Evolutionary conservation across 345 rosid genomes (phyloP), one percentile per base, ranked within the genome.

Genomic region (Corchorus olitorius): DNA sequence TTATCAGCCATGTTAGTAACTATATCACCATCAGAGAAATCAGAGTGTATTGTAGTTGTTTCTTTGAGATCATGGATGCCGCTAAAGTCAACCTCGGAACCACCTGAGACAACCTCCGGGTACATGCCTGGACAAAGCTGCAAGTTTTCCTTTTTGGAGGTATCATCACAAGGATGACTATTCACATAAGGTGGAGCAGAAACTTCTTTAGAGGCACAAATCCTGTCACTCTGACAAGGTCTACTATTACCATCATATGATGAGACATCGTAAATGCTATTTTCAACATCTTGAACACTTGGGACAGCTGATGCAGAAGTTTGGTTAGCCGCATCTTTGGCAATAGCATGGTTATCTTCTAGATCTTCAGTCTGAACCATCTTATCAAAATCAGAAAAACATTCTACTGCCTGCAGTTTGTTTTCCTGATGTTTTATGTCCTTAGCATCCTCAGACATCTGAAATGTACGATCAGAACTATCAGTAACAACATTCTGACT

Each of bases 391-490:
- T 7, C 58, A 49, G 58, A 68, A 33, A 49, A 41, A 49, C 22
- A 49, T 68, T 27, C 72, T 22, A 68, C 55, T n/a, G 27, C 35
- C 41, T 49, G 41, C 7, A 68, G 15, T 49, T 68, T 7, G 49
- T 68, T 68, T 33, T 15, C 56, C 14, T 49, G 41, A 49, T 49
- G 72, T 41, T 68, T 68, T 19, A 4, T 49, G 43, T 68, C 46
- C n/a, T 52, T 70, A 5, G 27, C 74, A 35, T 52, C 46, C 17
- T 52, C 60, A 17, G 74, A 70, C 59, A 70, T 70, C 60, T 70
- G 45, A 34, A 17, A 7, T 70, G 27, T 52, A 52, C 61, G 61
- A 70, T 34, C 33, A 53, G 52, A 52, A 35, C 33, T 45, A 52
- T 52, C 52, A 35, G 61, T 34, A 52, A 52, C 33, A 70, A 52